Evolutionary conservation across 345 rosid species (phyloP), one percentile per base, ranked within the genome.

Genomic region (Raphanus sativus): DNA sequence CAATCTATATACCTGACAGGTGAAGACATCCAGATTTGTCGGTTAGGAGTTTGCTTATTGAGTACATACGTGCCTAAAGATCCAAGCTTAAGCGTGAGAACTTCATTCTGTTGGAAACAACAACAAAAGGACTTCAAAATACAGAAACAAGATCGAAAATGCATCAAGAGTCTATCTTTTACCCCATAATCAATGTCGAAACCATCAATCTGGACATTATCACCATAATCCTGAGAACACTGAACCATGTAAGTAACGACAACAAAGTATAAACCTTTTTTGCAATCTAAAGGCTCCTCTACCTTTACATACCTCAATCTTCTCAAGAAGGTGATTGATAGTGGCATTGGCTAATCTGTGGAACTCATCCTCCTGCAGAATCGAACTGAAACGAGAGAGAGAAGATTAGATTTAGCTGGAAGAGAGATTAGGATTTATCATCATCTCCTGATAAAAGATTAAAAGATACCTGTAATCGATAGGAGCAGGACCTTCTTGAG

Each of bases 161-260:
- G 7, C 48, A n/a, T n/a, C n/a, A n/a, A n/a, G n/a, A n/a, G n/a
- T n/a, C n/a, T n/a, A n/a, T n/a, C n/a, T n/a, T n/a, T 85, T 84
- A 90, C 99, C 92, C 97, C 97, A 67, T 89, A 95, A 74, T 95
- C 98, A 9, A 90, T 86, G 78, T 95, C 98, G 69, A 90, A 87
- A 2, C 99, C 99, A 81, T 95, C 93, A 58, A 95, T 77, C 80
- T 92, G 91, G 26, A 88, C 62, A 15, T 8, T 66, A 77, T 92
- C 98, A 33, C 97, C 97, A 80, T 90, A 95, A 60, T 92, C 98
- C 98, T 94, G 86, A n/a, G n/a, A 68, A 66, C 65, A 65, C 15
- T 1, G 40, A 67, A 55, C 13, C 60, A 80, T 65, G 21, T 33
- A 58, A 28, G 3, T 34, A 5, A 32, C 5, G 29, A 70, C 50